Evolutionary conservation across 495 filamentous ascomycete genomes (phyloP), one percentile per base, ranked within the genome.

Genomic region (Podospora appendiculata): DNA sequence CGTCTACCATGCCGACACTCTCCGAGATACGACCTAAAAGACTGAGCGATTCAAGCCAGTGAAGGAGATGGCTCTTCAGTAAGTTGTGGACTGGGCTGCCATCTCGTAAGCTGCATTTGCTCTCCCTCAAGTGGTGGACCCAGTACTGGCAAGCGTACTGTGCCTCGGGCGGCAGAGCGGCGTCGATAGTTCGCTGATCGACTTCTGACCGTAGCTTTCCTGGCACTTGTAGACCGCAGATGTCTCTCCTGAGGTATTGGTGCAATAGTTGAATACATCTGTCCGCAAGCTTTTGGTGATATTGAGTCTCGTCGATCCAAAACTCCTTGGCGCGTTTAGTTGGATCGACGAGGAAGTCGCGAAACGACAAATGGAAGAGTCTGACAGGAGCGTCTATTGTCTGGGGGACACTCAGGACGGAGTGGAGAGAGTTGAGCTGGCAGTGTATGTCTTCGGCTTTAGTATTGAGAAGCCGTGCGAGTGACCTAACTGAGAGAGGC

Each of bases 1-100:
- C 55, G 32, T 33, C 45, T 48, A 66, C 57, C 39, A 52, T 61
- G 16, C 34, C 43, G n/a, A 64, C 19, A 12, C 62, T 50, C 50
- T 68, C 55, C 8, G 59, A 66, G 11, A 56, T 53, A 41, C 55
- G 32, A 2, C 64, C 65, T 18, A 75, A 16, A 34, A 70, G 55
- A 49, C 64, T 61, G 69, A 58, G 48, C 32, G 35, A 53, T 50
- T 61, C 50, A 41, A 61, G 55, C 59, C 59, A 61, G 47, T 58
- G 64, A 13, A 80, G 62, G 39, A 80, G 67, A 58, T 79, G 65
- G 50, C 61, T 34, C 48, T 56, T 36, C 13, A 78, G 55, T 41
- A 79, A 79, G 7, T n/a, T 19, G 43, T 65, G 36, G 9, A 69
- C 57, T 12, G 49, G 47, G 51, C 54, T 55, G 25, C 55, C 42